Percentiles rank a stretch among this genome's conserved stretches.
Evolutionary conservation across 805 yeast species (phyloP).

Genomic region (Yarrowia alimentaria): DNA sequence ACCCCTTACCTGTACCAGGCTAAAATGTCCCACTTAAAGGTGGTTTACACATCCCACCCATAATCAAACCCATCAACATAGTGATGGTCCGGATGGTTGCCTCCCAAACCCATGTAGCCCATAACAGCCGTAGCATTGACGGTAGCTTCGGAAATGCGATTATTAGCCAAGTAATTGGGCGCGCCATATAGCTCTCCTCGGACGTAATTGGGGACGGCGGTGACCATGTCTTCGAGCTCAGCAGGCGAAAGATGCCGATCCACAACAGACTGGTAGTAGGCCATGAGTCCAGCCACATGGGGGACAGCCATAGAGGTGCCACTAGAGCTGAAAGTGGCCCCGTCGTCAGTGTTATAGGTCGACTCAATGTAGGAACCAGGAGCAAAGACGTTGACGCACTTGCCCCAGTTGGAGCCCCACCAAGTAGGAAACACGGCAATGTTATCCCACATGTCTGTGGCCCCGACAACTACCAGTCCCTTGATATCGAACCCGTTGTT

Average conservation of each 20-base stretch:
- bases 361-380: conserved; percentile 91
- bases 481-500: conserved; percentile 13
- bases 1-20: no score
- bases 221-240: conserved; percentile 9
- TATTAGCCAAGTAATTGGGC: conserved; percentile 7
- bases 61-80: no score
- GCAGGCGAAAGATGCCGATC: conserved; percentile 7
- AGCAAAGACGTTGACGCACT: conserved; percentile 93
- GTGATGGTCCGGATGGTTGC: no score
- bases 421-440: conserved; percentile 5
- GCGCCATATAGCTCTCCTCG: conserved; percentile 18
- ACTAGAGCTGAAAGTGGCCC: conserved; percentile 43
- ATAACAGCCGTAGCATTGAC: background rate
- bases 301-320: conserved; percentile 99
- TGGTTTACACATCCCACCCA: no score
- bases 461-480: conserved; percentile 24
- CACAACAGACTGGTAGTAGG: conserved; percentile 54
- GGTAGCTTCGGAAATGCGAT: conserved; percentile 35
- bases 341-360: conserved; percentile 37
- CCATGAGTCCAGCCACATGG: conserved; percentile 83
- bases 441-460: conserved; percentile 22
- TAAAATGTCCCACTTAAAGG: no score
- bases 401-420: conserved; percentile 48
- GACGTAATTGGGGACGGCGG: conserved; percentile 2
- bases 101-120: no score